Base-by-base conservation (phyloP, 176 grass and related monocot genomes). In the Coix lacrymajobi region DNA sequence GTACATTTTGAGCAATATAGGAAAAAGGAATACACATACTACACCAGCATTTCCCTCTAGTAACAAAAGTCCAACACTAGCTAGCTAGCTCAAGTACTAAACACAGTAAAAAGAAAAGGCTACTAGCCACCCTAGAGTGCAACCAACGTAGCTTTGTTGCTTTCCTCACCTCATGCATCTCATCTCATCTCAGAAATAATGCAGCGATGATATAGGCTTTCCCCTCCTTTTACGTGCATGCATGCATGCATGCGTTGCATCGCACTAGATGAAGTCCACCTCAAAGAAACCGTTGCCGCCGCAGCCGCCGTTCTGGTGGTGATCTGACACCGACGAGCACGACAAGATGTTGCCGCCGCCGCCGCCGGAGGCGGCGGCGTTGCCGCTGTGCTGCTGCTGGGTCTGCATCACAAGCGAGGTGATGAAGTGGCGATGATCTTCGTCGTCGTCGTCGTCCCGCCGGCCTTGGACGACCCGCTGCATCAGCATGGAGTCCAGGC, bases 211-310 rank as follows among this genome's bases (percentile, higher is more conserved):
- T 17, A 45, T 24, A 66, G 29, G 79, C 20, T 75, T 75, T 66
- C 17, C 1, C 6, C 17, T 77, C 11, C 46, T 41, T 69, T 43
- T n/a, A 52, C 71, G 32, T 78, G 25, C 41, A 40, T 63, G 40
- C 64, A 51, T 78, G 25, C 41, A 40, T 63, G 40, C 64, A 51
- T 37, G 38, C 51, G 45, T 62, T 62, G 29, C 3, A 25, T 67
- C 68, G 31, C 5, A 17, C 71, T 81, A 89, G 72, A 90, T 82
- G 79, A 90, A 90, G 45, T 90, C 88, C 33, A 89, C 87, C 66
- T 86, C 83, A 34, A 90, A 90, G 79, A 90, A 90, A 60, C 69
- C 87, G 82, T 85, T 86, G 84, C 76, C 40, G 49, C 49, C 16
- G 76, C n/a, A n/a, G n/a, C 77, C 24, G 68, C 69, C 30, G 78